Base-by-base conservation (phyloP, 306 rosid genomes). In the Pterocarpus macrocarpus region DNA sequence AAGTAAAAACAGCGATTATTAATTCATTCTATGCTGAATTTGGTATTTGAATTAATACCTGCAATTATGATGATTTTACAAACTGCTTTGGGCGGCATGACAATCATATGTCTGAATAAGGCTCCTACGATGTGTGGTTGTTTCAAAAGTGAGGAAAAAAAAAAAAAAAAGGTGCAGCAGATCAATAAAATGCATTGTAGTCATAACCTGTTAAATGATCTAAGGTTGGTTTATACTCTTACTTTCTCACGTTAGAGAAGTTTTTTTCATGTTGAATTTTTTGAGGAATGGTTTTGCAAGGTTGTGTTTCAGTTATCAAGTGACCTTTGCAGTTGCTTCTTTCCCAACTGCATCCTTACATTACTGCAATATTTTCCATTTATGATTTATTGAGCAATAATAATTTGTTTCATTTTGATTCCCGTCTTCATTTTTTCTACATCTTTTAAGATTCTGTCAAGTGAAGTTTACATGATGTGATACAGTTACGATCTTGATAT, bases 401-500 rank as follows among this genome's bases (percentile, higher is more conserved):
- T 15, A 41, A 62, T 70, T 70, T 30, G 5, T n/a, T 67, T 67
- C 55, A 0, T 17, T 67, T 43, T 4, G 45, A 35, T 63, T 14
- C 13, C 28, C 4, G n/a, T 47, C 28, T 61, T 7, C 44, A 28
- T 9, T 7, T 22, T 59, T 62, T 61, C 38, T 58, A 44, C 16
- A 67, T 30, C 49, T 75, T 62, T 33, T 61, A 62, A 28, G 47
- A 35, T 62, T 75, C 47, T 59, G 50, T 63, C 49, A 15, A 2
- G 36, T 5, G 28, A 67, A 30, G 12, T 65, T 39, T 34, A 35
- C 45, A 45, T 8, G 8, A 49, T 49, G 4, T 76, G 61, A 68
- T 69, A n/a, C 1, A 12, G 62, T 47, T 15, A 72, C 10, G 22
- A 15, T 74, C 43, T 50, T 81, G 39, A 76, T 75, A 12, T 32